phyloP scores from a whole-genome alignment of 2,329 filamentous ascomycete genomes.

The Septoria linicola region DNA sequence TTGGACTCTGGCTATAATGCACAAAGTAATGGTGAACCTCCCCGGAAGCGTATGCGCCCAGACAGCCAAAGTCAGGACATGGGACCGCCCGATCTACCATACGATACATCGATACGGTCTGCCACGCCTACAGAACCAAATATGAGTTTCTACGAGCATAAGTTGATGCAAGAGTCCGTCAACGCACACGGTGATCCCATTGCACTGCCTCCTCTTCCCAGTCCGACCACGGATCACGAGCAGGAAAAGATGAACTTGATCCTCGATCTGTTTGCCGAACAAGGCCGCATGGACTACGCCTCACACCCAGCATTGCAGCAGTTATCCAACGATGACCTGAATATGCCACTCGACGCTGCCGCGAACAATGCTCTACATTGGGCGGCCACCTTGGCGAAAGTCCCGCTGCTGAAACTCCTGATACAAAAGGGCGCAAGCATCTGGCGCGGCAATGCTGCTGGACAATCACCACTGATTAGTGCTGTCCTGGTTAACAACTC shows the following conservation, averaged over 20 bases:
- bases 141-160: slow-evolving; percentile 69
- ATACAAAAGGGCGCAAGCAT: slow-evolving; percentile 84
- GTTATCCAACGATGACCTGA: slow-evolving; percentile 76
- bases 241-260: slow-evolving; percentile 79
- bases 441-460: slow-evolving; percentile 80
- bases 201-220: slow-evolving; percentile 64
- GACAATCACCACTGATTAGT: slow-evolving; percentile 90
- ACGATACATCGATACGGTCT: slow-evolving; percentile 60
- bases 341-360: slow-evolving; percentile 86
- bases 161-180: slow-evolving; percentile 35
- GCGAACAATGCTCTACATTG: slow-evolving; percentile 91
- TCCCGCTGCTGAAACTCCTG: slow-evolving; percentile 76
- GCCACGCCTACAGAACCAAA: slow-evolving; percentile 74
- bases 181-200: slow-evolving; percentile 55
- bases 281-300: slow-evolving; percentile 66
- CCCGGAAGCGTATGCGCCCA: slow-evolving; percentile 70
- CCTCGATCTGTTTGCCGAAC: slow-evolving; percentile 67
- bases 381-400: slow-evolving; percentile 88
- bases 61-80: slow-evolving; percentile 36
- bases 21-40: slow-evolving; percentile 64
- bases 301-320: slow-evolving; percentile 75
- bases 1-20: slow-evolving; percentile 68
- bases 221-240: slow-evolving; percentile 60
- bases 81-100: slow-evolving; percentile 33
- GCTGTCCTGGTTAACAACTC: slow-evolving; percentile 93